Evolutionary conservation across 1,139 yeast genomes (phyloP).

Genomic region (Meyerozyma smithsonii): DNA sequence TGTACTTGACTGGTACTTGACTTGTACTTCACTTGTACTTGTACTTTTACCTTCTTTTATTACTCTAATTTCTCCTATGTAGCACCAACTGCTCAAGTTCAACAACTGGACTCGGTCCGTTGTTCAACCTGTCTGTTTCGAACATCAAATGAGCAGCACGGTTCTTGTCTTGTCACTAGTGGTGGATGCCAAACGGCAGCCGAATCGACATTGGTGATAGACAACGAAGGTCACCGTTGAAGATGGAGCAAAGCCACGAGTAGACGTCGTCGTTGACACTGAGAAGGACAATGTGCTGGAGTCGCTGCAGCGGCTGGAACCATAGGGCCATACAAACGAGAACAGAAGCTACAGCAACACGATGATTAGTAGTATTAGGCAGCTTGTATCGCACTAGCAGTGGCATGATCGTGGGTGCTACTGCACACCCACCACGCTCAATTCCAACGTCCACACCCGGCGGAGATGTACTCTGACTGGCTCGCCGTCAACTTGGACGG

Average conservation of each 20-base stretch:
- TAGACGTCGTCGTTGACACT: conserved; percentile 56
- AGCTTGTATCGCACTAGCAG: background rate
- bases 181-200: conserved; percentile 60
- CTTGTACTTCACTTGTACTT: too few species aligned
- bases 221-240: conserved; percentile 88
- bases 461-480: conserved; percentile 60
- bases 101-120: conserved; percentile 84
- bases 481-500: conserved; percentile 43
- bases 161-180: conserved; percentile 42
- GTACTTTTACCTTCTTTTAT: too few species aligned
- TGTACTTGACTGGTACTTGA: too few species aligned
- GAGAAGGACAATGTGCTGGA: conserved; percentile 53
- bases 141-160: conserved; percentile 60
- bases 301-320: conserved; percentile 67
- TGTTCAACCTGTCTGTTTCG: conserved; percentile 70
- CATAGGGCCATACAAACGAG: conserved; percentile 38
- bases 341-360: background rate
- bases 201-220: conserved; percentile 86
- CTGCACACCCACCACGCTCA: conserved; percentile 57
- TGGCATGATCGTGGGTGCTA: conserved; percentile 17
- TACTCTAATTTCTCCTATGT: too few species aligned
- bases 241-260: conserved; percentile 39
- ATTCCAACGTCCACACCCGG: conserved; percentile 82
- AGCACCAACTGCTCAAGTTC: conserved; percentile 53
- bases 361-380: background rate